phyloP scores from a whole-genome alignment of 1,284 basidiomycete genomes.

The Apiotrichum veenhuisii region DNA sequence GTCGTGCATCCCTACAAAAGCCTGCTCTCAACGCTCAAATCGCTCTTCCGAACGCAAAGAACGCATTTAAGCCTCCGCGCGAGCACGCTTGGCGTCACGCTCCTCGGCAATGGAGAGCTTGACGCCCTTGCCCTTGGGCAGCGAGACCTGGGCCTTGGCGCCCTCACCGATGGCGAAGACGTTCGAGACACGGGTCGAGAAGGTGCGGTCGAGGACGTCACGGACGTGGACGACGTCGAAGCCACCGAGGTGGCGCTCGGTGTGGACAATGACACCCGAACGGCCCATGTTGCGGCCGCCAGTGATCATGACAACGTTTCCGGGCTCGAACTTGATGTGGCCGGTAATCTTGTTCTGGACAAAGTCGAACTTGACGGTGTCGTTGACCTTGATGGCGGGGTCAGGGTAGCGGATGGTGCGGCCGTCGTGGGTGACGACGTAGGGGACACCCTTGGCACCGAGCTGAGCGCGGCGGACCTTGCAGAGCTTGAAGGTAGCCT shows the following conservation, averaged over 20 bases:
- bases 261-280: conserved; percentile 89
- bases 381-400: conserved; percentile 92
- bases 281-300: conserved; percentile 99
- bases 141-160: conserved; percentile 91
- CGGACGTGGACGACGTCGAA: conserved; percentile 98
- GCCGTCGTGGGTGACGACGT: conserved; percentile 98
- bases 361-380: conserved; percentile 96
- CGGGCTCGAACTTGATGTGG: conserved; percentile 93
- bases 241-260: conserved; percentile 95
- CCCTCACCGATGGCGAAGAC: conserved; percentile 98
- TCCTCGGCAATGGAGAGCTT: conserved; percentile 47
- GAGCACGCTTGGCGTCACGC: conserved; percentile 46
- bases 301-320: conserved; percentile 96
- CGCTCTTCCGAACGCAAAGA: too few species aligned
- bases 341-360: conserved; percentile 92
- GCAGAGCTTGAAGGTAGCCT: conserved; percentile 96
- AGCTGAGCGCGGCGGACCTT: conserved; percentile 92
- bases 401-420: conserved; percentile 99
- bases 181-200: conserved; percentile 93
- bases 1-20: too few species aligned
- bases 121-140: conserved; percentile 89
- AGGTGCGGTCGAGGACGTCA: conserved; percentile 90
- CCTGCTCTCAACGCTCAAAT: too few species aligned
- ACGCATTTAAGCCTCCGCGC: conserved; percentile 16
- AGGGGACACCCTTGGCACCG: conserved; percentile 90